phyloP scores from a whole-genome alignment of 768 basidiomycete genomes.

The Solioccasus polychromus region DNA sequence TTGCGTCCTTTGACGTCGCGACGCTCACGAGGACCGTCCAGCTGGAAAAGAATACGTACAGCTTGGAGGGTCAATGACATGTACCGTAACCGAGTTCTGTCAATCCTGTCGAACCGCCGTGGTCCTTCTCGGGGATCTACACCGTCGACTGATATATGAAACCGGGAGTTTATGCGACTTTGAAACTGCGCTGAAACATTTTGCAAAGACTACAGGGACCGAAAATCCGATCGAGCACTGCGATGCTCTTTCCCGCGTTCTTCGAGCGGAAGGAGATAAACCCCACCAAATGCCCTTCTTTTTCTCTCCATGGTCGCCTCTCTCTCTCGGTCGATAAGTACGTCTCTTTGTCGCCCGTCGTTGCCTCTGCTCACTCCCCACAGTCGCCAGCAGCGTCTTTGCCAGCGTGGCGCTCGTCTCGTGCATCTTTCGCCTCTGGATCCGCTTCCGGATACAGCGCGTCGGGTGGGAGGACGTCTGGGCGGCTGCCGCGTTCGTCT shows the following conservation, averaged over 20 bases:
- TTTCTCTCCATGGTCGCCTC: not conserved
- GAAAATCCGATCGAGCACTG: too few relatives aligned
- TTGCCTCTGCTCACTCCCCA: not conserved
- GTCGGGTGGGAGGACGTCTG: conserved; percentile 23
- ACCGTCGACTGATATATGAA: too few relatives aligned
- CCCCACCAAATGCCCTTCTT: too few relatives aligned
- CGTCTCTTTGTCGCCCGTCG: not conserved
- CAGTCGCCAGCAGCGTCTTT: conserved; percentile 11
- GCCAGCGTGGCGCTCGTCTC: conserved; percentile 4
- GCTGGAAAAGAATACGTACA: conserved; percentile 88
- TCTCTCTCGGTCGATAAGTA: not conserved
- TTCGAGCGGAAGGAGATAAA: too few relatives aligned
- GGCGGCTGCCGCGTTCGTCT: conserved; percentile 16
- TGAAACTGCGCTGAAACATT: too few relatives aligned
- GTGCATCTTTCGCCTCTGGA: conserved; percentile 17
- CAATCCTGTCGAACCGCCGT: not conserved
- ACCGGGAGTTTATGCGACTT: too few relatives aligned
- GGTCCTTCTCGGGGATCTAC: too few relatives aligned
- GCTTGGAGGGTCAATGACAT: conserved; percentile 44
- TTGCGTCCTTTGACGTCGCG: not conserved
- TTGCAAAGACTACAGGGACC: too few relatives aligned
- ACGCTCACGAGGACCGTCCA: too few relatives aligned
- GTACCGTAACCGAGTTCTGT: not conserved
- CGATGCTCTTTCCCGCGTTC: too few relatives aligned
- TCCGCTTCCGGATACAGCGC: conserved; percentile 17